phyloP scores from a whole-genome alignment of 305 asterid genomes.

The Andrographis paniculata region DNA sequence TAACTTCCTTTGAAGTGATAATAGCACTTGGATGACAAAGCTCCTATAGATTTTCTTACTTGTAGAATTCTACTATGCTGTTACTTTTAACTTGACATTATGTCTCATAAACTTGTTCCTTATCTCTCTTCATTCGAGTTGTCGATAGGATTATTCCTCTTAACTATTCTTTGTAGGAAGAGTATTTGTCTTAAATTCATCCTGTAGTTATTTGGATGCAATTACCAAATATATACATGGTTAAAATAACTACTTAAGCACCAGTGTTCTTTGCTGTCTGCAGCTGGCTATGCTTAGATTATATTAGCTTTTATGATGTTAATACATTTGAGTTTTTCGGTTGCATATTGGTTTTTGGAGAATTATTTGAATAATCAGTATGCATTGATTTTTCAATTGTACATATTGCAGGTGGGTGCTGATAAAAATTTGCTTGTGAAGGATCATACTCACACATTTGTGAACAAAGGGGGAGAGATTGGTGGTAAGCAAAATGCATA shows the following conservation, averaged over 20 bases:
- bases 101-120: neutral
- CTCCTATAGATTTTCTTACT: constrained; percentile 2
- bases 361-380: neutral
- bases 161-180: constrained; percentile 1
- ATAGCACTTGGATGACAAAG: constrained; percentile 6
- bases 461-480: constrained; percentile 89
- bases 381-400: constrained; percentile 13
- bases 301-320: neutral
- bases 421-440: constrained; percentile 84
- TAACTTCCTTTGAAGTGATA: constrained; percentile 2
- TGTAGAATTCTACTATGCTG: neutral
- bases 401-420: constrained; percentile 71
- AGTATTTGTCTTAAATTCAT: neutral
- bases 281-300: constrained; percentile 7
- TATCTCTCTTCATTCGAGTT: neutral
- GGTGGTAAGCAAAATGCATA: constrained; percentile 60
- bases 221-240: neutral
- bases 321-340: constrained; percentile 8
- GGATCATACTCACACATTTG: constrained; percentile 96
- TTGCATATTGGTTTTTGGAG: constrained; percentile 3
- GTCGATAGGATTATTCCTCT: too few species aligned
- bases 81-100: neutral
- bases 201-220: neutral
- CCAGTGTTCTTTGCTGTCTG: neutral
- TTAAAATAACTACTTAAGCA: neutral